phyloP scores from a whole-genome alignment of 257 asterid species.

The Nicotiana tabacum region DNA sequence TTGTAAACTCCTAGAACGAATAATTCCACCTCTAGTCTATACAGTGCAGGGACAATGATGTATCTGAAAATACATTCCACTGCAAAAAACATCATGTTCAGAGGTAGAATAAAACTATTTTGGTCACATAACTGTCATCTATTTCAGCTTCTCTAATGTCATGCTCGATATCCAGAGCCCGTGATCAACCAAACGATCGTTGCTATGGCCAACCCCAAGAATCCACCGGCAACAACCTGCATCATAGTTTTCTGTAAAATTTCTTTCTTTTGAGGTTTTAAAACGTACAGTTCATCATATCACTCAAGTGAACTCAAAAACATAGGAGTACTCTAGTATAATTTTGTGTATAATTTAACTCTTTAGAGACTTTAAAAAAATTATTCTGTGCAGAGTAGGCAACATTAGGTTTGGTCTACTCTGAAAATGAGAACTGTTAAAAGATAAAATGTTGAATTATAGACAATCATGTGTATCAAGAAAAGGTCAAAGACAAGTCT shows the following conservation, averaged over 20 bases:
- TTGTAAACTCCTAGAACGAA: not conserved
- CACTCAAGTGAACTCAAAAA: not conserved
- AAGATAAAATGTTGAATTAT: too few species aligned
- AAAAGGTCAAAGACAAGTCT: not conserved
- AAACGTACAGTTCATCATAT: not conserved
- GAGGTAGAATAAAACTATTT: not conserved
- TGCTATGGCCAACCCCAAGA: slow-evolving; percentile 56
- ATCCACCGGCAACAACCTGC: slow-evolving; percentile 83
- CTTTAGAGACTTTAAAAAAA: not conserved
- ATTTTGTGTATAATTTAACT: not conserved
- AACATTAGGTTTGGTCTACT: too few species aligned
- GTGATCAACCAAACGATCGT: slow-evolving; percentile 33
- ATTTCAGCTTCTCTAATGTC: slow-evolving; percentile 11
- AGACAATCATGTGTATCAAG: not conserved
- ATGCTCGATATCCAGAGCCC: slow-evolving; percentile 27
- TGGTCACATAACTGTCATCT: not conserved
- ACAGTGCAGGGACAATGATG: not conserved
- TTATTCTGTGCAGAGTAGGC: not conserved
- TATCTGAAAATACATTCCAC: not conserved
- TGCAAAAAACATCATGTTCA: slow-evolving; percentile 8
- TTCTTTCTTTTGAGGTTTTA: not conserved
- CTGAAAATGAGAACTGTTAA: too few species aligned
- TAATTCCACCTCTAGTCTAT: not conserved
- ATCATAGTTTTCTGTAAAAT: not conserved
- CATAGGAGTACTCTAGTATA: not conserved